These are phyloP conservation scores for Rhodosporidiobolus odoratus DNA, from an alignment of 768 basidiomycete species.

Conservation along the genomic window DNA sequence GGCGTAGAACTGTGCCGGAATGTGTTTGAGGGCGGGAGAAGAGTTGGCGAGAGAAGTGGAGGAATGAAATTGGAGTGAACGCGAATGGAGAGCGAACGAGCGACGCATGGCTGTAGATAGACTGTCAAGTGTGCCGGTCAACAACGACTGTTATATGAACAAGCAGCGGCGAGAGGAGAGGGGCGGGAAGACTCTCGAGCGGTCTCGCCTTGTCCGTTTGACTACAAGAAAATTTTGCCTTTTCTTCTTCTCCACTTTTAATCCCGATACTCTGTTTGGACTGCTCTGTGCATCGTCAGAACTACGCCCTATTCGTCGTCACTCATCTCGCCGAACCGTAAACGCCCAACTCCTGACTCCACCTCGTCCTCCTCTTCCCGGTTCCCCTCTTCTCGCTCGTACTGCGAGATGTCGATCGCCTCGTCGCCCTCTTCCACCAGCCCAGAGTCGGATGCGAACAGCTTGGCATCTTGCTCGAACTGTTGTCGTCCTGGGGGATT, in stretches of 20 bases:
- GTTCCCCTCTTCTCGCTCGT: constrained; percentile 60
- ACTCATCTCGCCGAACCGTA: constrained; percentile 53
- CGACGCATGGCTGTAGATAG: constrained; percentile 11
- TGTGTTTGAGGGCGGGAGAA: constrained; percentile 4
- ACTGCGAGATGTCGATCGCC: constrained; percentile 82
- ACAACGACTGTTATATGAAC: neutral
- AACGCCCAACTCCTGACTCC: constrained; percentile 60
- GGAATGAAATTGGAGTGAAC: constrained; percentile 11
- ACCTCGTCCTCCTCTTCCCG: constrained; percentile 65
- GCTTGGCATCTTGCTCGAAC: constrained; percentile 71
- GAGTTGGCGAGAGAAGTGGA: neutral
- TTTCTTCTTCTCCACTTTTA: neutral
- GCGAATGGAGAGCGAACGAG: constrained; percentile 21
- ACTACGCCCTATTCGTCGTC: constrained; percentile 63
- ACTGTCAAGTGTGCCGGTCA: neutral
- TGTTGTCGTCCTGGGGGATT: constrained; percentile 69
- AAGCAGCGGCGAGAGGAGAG: neutral
- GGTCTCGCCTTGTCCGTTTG: neutral
- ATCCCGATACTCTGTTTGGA: neutral
- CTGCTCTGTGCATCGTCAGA: neutral
- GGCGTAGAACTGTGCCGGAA: neutral
- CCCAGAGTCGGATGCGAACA: constrained; percentile 62
- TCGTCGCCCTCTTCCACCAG: constrained; percentile 74
- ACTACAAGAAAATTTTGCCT: neutral
- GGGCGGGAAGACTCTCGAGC: neutral